A percentile compares a stretch with the other conserved stretches of the same genome.
Conservation (phyloP, 371 early-diverging fungal genomes). For the Parasitella parasitica region DNA sequence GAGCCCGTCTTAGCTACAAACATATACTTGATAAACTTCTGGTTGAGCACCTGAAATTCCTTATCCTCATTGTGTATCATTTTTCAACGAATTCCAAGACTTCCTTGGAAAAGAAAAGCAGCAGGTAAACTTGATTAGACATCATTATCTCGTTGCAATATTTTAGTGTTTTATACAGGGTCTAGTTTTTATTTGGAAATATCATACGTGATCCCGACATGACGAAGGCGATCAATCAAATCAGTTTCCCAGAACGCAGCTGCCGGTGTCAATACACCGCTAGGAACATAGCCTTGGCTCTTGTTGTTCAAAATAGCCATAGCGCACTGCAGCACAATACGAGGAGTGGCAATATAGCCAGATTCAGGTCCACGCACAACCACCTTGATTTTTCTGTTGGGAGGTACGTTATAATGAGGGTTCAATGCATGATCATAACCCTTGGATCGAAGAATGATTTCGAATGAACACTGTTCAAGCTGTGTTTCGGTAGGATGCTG, state of each 20-base stretch:
- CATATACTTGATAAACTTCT: not conserved
- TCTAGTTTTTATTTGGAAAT: conserved; percentile 10
- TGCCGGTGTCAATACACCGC: conserved; percentile 63
- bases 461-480: conserved; percentile 56
- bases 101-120: not conserved
- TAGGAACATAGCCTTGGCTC: conserved; percentile 39
- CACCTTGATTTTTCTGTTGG: conserved; percentile 46
- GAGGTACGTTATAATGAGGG: conserved; percentile 20
- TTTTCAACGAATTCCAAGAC: not conserved
- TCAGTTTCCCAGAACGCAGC: conserved; percentile 62
- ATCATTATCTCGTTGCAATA: too few species aligned
- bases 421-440: conserved; percentile 46
- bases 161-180: not conserved
- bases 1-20: too few species aligned
- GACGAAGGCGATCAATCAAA: conserved; percentile 51
- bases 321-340: conserved; percentile 57
- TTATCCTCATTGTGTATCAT: not conserved
- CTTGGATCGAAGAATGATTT: conserved; percentile 50
- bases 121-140: not conserved
- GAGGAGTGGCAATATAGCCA: conserved; percentile 66
- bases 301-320: conserved; percentile 43
- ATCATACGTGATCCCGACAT: conserved; percentile 58
- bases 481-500: conserved; percentile 60
- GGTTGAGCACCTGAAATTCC: not conserved
- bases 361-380: conserved; percentile 62